phyloP scores from a whole-genome alignment of 176 grass and related monocot genomes.

The Aegilops tauschii region DNA sequence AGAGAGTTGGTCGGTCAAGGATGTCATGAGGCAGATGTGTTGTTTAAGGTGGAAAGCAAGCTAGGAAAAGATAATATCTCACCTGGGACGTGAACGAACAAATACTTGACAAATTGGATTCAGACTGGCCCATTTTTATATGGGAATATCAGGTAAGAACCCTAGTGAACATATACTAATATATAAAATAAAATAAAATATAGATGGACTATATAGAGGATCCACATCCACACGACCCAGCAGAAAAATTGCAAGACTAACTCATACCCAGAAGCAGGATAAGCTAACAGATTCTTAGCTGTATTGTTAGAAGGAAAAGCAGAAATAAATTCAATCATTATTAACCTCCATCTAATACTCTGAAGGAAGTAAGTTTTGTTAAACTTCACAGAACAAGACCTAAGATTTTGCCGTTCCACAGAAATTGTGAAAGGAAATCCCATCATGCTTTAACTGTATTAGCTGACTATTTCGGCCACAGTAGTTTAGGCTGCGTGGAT shows the following conservation, averaged over 20 bases:
- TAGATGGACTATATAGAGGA: neutral
- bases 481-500: conserved; percentile 9
- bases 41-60: conserved; percentile 7
- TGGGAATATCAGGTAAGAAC: neutral
- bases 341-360: conserved; percentile 4
- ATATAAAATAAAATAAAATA: neutral
- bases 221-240: neutral
- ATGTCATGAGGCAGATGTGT: neutral
- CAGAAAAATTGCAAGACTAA: conserved; percentile 2
- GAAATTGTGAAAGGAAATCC: neutral
- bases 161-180: neutral
- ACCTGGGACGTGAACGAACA: neutral
- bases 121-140: neutral
- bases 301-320: neutral
- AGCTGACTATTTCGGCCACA: neutral
- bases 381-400: neutral
- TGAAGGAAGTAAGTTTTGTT: neutral
- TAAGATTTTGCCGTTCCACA: conserved; percentile 2
- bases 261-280: neutral
- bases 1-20: neutral
- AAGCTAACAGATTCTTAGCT: conserved; percentile 13
- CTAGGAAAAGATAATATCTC: neutral
- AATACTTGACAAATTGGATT: conserved; percentile 3
- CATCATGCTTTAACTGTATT: conserved; percentile 11
- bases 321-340: neutral